These are phyloP conservation scores for Geotrichum europaeum DNA, from an alignment of 1,139 yeast species.

Conservation along the genomic window DNA sequence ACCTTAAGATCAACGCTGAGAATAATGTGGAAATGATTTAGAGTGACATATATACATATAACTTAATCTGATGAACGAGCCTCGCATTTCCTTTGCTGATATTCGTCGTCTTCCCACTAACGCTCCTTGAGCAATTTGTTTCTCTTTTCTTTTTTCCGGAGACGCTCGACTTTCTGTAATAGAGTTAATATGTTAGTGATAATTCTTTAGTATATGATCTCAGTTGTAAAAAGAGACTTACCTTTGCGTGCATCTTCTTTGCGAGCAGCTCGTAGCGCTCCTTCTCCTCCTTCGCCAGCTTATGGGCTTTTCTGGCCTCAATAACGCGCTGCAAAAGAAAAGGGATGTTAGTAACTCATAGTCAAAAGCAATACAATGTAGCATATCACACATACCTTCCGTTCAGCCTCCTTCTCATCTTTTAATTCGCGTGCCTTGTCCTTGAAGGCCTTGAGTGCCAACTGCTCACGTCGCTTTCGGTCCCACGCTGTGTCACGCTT, in stretches of 20 bases:
- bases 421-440: conserved; percentile 35
- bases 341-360: background rate
- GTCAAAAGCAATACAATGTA: background rate
- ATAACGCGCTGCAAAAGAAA: conserved; percentile 20
- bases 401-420: conserved; percentile 35
- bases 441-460: conserved; percentile 30
- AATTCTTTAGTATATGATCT: background rate
- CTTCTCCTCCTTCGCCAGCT: conserved; percentile 38
- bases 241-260: conserved; percentile 38
- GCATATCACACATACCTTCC: conserved; percentile 21
- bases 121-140: conserved; percentile 42
- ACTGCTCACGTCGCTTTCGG: conserved; percentile 29
- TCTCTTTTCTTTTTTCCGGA: conserved; percentile 38
- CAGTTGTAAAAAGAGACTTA: background rate
- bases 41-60: background rate
- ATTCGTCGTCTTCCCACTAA: conserved; percentile 17
- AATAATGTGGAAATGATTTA: conserved; percentile 5
- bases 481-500: conserved; percentile 33
- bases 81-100: background rate
- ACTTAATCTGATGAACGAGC: background rate
- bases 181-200: background rate
- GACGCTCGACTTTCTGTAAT: conserved; percentile 34
- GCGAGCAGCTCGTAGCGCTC: conserved; percentile 39
- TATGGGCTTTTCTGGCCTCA: conserved; percentile 33
- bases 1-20: conserved; percentile 6